Evolutionary conservation across 1,139 yeast species (phyloP).

Genomic region (Geotrichum siamense): DNA sequence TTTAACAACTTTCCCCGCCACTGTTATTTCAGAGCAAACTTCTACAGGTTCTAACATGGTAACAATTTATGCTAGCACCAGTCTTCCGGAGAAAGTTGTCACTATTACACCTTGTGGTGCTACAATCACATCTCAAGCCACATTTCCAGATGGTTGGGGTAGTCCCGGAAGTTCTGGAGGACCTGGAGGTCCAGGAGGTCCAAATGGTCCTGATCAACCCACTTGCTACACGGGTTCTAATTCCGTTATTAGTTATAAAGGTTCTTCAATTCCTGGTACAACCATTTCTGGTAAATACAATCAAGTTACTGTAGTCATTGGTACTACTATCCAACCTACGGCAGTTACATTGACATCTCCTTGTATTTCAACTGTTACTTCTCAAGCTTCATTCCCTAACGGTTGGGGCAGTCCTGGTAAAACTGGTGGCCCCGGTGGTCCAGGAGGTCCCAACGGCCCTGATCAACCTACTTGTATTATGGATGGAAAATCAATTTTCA

Average conservation of each 20-base stretch:
- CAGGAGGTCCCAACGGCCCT: slow-evolving; percentile 4
- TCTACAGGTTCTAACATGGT: slow-evolving; percentile 1
- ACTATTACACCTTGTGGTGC: slow-evolving; percentile 12
- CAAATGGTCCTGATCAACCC: slow-evolving; percentile 7
- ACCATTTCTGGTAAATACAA: slow-evolving; percentile 4
- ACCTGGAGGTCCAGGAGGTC: slow-evolving; percentile 1
- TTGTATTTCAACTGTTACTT: slow-evolving; percentile 10
- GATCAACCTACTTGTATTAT: slow-evolving; percentile 3
- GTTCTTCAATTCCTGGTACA: slow-evolving; percentile 7
- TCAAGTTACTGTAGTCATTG: slow-evolving; percentile 12
- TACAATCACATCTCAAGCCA: slow-evolving; percentile 11
- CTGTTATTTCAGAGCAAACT: slow-evolving; percentile 5
- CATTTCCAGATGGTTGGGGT: slow-evolving; percentile 7
- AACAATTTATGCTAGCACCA: slow-evolving; percentile 5
- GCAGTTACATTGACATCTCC: slow-evolving; percentile 5
- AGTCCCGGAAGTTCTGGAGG: slow-evolving; percentile 3
- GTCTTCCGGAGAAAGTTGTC: slow-evolving; percentile 9
- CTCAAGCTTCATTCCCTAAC: slow-evolving; percentile 5
- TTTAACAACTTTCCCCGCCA: slow-evolving; percentile 8
- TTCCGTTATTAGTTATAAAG: slow-evolving; percentile 5
- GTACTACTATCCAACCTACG: slow-evolving; percentile 9
- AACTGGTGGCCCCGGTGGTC: slow-evolving; percentile 6
- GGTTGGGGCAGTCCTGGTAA: slow-evolving; percentile 3
- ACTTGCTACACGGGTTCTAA: slow-evolving; percentile 8
- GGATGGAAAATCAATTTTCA: slow-evolving; percentile 3